Evolutionary conservation across 768 basidiomycete genomes (phyloP).

Genomic region (Trametes cingulata): DNA sequence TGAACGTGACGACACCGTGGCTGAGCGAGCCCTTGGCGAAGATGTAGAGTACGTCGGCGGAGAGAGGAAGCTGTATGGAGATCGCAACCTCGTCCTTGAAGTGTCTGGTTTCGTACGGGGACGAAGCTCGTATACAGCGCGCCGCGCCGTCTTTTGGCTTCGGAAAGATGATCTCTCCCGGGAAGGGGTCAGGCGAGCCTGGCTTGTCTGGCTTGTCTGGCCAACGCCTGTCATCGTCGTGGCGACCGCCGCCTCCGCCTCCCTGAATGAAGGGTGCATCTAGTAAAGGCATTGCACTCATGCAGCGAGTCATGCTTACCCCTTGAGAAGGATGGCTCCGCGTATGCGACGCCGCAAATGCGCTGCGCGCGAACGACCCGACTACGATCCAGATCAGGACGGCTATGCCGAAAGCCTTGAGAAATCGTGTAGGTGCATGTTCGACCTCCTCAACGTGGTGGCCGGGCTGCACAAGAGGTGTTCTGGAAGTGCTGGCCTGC

Average conservation of each 20-base stretch:
- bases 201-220: no score
- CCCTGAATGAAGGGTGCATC: no score
- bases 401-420: conserved; percentile 25
- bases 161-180: not conserved
- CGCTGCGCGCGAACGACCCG: conserved; percentile 12
- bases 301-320: not conserved
- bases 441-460: conserved; percentile 5
- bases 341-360: not conserved
- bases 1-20: conserved; percentile 18
- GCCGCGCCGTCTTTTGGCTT: not conserved
- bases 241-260: no score
- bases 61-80: conserved; percentile 20
- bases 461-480: not conserved
- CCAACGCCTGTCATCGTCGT: no score
- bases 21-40: conserved; percentile 17
- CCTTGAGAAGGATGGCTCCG: not conserved
- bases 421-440: conserved; percentile 20
- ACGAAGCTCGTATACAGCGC: conserved; percentile 12
- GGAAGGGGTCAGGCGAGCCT: no score
- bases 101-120: not conserved
- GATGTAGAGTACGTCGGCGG: conserved; percentile 21
- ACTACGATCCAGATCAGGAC: conserved; percentile 20
- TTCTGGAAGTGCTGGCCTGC: not conserved
- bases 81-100: not conserved
- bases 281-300: no score